Base-by-base conservation (phyloP, 108 stramenopile genomes). In the Nannochloropsis oceanica region DNA sequence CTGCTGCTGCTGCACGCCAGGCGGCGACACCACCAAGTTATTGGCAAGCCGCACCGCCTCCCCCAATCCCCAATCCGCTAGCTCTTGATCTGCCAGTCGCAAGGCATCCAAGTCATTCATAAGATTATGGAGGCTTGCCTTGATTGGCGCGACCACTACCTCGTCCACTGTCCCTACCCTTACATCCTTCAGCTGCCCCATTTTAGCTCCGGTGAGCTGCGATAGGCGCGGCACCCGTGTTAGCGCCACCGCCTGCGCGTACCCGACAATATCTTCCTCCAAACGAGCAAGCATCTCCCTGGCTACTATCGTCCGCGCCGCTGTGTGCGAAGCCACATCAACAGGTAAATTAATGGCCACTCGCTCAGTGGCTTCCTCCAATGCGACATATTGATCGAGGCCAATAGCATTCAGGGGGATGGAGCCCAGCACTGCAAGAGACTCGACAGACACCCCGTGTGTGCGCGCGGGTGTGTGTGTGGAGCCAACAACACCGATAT, bases 201-300 rank as follows among this genome's bases (percentile, higher is more conserved):
- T 9, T 73, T 2, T 18, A 73, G 18, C n/a, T n/a, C 10, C n/a
- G 5, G 59, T 73, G 59, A 73, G 59, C 59, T 73, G 59, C 22
- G 59, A 73, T n/a, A 73, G 10, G 22, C 59, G 59, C n/a, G 59
- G 59, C 59, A 73, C 59, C n/a, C 22, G n/a, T 73, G 59, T 73
- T 10, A n/a, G 18, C 22, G 59, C 18, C 0, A 73, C 22, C 2
- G 59, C n/a, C 59, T 73, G 59, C 59, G 59, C 59, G n/a, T 73
- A 73, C 59, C 59, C 59, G n/a, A 9, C 59, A n/a, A 89, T 44
- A 79, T 89, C 89, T 22, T 89, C 89, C 44, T 81, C 27, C 27
- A 89, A 44, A 18, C 89, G 89, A 24, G 34, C 25, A 9, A 89
- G 85, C 84, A 89, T 85, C 27, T 85, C 79, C 85, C 43, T 80